Base-by-base conservation (phyloP, 1,284 basidiomycete genomes). In the Phlebopus sp. region DNA sequence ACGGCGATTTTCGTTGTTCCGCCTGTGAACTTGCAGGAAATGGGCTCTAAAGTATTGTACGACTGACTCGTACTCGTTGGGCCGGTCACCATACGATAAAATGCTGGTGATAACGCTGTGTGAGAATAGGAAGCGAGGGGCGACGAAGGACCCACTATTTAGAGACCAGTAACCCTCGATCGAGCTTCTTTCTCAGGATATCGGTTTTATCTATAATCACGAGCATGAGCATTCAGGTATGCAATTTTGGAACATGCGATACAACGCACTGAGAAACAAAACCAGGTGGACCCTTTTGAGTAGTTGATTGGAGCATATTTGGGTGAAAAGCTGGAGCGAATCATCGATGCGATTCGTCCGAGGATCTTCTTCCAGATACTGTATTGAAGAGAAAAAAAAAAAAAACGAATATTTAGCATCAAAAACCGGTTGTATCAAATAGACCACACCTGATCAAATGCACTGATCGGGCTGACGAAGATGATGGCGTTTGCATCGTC, bases 401-500 rank as follows among this genome's bases (percentile, higher is more conserved):
- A 30, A 10, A 29, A 17, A n/a, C 11, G 44, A 31, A 17, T 31
- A 19, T 27, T 43, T 18, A 42, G 36, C n/a, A 25, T 13, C n/a
- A 27, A 3, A 27, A 10, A 35, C 3, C 11, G 18, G 21, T 11
- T n/a, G 11, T 23, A 39, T 27, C 4, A 32, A 14, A 19, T 49
- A 51, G 46, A 32, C 9, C 56, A 31, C 59, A 84, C 86, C 74
- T 90, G 88, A 68, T 91, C 88, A 60, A 90, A 91, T 6, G 89
- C 89, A 61, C 86, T 90, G 51, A 91, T 81, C n/a, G 88, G 88
- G 27, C 89, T 87, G 44, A 91, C 77, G 63, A 91, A 91, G 47
- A 91, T 91, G 61, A 91, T 91, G 21, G 89, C 88, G 51, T 86
- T 88, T 11, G 88, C 87, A 59, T 90, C 86, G 60, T 91, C 89